Conservation (phyloP, 345 rosid genomes). For the Salix exigua region DNA sequence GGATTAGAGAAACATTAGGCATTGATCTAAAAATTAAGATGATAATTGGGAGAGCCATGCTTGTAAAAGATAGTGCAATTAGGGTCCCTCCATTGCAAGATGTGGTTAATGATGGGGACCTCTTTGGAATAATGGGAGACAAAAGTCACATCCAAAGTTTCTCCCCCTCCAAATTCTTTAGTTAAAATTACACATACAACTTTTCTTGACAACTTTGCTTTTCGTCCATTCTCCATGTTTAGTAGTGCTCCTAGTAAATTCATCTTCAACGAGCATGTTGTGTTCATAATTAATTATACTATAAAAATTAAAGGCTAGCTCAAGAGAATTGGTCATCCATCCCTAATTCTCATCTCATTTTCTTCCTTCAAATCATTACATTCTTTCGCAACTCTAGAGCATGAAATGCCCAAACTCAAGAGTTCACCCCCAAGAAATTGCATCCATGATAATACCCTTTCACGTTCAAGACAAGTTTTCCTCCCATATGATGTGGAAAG, state of each 20-base stretch:
- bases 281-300: neutral
- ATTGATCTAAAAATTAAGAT: neutral
- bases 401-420: neutral
- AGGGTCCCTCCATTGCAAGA: slow-evolving; percentile 38
- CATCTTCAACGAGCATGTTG: slow-evolving; percentile 5
- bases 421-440: neutral
- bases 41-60: neutral
- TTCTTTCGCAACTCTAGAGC: neutral
- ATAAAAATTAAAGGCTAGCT: neutral
- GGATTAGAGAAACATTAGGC: neutral
- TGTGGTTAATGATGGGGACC: slow-evolving; percentile 29
- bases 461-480: neutral
- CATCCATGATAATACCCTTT: neutral
- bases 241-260: slow-evolving; percentile 12
- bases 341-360: neutral
- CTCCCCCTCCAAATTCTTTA: slow-evolving; percentile 23
- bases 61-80: slow-evolving; percentile 22
- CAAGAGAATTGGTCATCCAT: neutral
- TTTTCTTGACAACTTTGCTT: slow-evolving; percentile 30
- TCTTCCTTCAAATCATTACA: neutral
- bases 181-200: slow-evolving; percentile 16
- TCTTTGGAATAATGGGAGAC: slow-evolving; percentile 51
- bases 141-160: slow-evolving; percentile 42
- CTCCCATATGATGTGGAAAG: neutral
- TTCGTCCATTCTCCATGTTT: slow-evolving; percentile 26